These are phyloP conservation scores for Pontederia paniculata DNA, from an alignment of 176 grass and related monocot genomes.

Conservation along the genomic window DNA sequence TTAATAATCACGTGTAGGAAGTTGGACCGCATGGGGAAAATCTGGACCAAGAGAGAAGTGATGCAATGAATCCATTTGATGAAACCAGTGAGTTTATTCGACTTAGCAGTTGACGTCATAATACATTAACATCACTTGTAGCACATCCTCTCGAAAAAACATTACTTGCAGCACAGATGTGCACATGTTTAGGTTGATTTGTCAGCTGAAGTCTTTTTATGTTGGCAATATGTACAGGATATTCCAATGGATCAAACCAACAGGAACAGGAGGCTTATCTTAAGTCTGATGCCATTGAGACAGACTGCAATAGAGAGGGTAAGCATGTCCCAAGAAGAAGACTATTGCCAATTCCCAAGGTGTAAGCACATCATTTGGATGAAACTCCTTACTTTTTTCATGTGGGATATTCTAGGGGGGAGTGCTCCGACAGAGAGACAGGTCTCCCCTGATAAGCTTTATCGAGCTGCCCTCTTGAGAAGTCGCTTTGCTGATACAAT, in stretches of 20 bases:
- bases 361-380: constrained; percentile 26
- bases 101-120: background rate
- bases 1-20: constrained; percentile 41
- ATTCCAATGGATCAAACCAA: constrained; percentile 26
- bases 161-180: background rate
- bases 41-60: constrained; percentile 60
- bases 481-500: constrained; percentile 95
- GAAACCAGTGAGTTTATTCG: constrained; percentile 15
- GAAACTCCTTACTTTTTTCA: constrained; percentile 25
- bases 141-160: background rate
- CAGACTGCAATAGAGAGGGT: constrained; percentile 45
- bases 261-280: constrained; percentile 34
- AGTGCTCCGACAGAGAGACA: constrained; percentile 49
- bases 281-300: constrained; percentile 35
- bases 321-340: constrained; percentile 34
- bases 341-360: constrained; percentile 30
- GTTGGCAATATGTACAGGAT: constrained; percentile 28
- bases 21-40: constrained; percentile 21
- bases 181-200: constrained; percentile 12
- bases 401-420: constrained; percentile 60
- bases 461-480: constrained; percentile 70
- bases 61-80: constrained; percentile 19
- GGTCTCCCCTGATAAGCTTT: constrained; percentile 52
- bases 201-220: background rate
- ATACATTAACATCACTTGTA: background rate